A percentile compares a stretch with the other conserved stretches of the same genome.
phyloP scores from a whole-genome alignment of 352 stramenopile genomes.

The Thalassiosira mediterranea region DNA sequence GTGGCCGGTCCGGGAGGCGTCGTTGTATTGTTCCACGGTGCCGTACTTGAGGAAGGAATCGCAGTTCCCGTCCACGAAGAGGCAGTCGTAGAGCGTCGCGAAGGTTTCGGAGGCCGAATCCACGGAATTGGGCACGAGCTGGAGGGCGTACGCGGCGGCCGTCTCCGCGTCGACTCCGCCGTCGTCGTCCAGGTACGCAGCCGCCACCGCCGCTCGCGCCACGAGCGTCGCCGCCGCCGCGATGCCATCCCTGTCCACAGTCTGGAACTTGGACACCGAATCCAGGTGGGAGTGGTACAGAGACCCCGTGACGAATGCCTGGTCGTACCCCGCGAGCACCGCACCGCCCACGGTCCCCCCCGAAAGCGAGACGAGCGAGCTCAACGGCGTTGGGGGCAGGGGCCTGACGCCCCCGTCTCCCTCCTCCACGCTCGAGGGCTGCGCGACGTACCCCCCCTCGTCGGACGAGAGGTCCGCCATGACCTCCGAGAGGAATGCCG shows the following conservation, averaged over 20 bases:
- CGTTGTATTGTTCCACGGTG: constrained; percentile 59
- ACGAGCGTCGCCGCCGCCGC: constrained; percentile 71
- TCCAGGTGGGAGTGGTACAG: constrained; percentile 78
- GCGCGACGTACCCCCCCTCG: constrained; percentile 38
- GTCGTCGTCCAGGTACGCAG: constrained; percentile 60
- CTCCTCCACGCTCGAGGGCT: constrained; percentile 44
- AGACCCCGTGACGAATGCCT: constrained; percentile 61
- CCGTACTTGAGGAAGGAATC: constrained; percentile 63
- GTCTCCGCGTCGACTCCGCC: constrained; percentile 67
- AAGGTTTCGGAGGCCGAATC: constrained; percentile 59
- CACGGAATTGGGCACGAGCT: constrained; percentile 64
- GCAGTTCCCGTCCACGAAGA: constrained; percentile 73
- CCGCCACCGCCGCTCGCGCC: constrained; percentile 66
- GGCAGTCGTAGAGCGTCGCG: constrained; percentile 57
- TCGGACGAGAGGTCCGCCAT: constrained; percentile 56
- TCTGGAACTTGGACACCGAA: constrained; percentile 31
- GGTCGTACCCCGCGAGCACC: constrained; percentile 76
- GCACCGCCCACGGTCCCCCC: constrained; percentile 53
- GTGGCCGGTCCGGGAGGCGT: constrained; percentile 50
- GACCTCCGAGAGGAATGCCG: constrained; percentile 64
- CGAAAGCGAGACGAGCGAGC: constrained; percentile 65
- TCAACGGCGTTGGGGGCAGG: constrained; percentile 68
- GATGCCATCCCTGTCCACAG: constrained; percentile 74
- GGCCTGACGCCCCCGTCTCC: constrained; percentile 57
- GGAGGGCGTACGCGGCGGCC: constrained; percentile 59